Conservation (phyloP, 768 basidiomycete species). For the Boletellus ananas region DNA sequence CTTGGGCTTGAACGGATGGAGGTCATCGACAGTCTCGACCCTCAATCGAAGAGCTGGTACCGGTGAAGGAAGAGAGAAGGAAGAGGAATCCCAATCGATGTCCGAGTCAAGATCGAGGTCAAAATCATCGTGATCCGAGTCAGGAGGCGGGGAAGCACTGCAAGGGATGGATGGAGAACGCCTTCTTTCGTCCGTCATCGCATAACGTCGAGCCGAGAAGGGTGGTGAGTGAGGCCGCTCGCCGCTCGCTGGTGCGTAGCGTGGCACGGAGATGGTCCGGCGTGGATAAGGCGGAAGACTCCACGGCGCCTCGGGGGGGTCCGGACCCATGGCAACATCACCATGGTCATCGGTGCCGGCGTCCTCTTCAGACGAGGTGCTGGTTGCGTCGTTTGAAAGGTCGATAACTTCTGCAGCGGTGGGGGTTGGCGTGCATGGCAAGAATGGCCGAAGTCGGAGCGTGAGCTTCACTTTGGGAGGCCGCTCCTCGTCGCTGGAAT, state of each 20-base stretch:
- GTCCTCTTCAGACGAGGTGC: slow-evolving; percentile 39
- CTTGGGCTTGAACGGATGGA: slow-evolving; percentile 51
- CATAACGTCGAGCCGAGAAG: slow-evolving; percentile 22
- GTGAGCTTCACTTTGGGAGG: slow-evolving; percentile 69
- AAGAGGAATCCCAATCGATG: slow-evolving; percentile 58
- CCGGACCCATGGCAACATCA: slow-evolving; percentile 17
- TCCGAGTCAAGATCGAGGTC: slow-evolving; percentile 55
- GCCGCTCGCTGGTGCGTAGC: slow-evolving; percentile 44
- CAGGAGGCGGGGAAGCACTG: slow-evolving; percentile 69
- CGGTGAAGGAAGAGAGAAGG: slow-evolving; percentile 22
- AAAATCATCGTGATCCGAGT: slow-evolving; percentile 48
- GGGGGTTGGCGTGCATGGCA: slow-evolving; percentile 21
- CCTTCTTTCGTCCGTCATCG: slow-evolving; percentile 29
- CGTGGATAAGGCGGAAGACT: slow-evolving; percentile 55
- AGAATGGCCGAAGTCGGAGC: slow-evolving; percentile 50
- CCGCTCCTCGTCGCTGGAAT: slow-evolving; percentile 34
- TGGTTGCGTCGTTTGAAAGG: slow-evolving; percentile 36
- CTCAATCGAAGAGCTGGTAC: slow-evolving; percentile 14
- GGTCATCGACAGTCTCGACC: slow-evolving; percentile 25
- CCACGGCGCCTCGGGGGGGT: slow-evolving; percentile 39
- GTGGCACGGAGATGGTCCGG: slow-evolving; percentile 54
- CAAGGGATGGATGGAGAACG: slow-evolving; percentile 59
- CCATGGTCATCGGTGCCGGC: slow-evolving; percentile 20
- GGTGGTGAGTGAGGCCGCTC: slow-evolving; percentile 34
- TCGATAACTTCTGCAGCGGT: slow-evolving; percentile 34